These are phyloP conservation scores for Dendrothele bispora DNA, from an alignment of 768 basidiomycete species.

Conservation along the genomic window DNA sequence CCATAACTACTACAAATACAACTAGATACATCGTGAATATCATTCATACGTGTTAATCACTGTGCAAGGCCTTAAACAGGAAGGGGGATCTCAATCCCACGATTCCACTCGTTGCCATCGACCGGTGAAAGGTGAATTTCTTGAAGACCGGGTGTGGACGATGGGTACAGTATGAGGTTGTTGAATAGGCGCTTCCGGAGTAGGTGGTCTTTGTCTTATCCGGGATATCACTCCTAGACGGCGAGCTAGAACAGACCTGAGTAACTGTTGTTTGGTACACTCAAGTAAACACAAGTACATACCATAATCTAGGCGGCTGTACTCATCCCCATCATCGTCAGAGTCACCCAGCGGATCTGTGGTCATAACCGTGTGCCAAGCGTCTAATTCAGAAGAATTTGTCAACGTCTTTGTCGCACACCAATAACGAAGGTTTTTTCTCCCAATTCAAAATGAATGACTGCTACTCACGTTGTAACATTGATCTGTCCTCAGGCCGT, in stretches of 20 bases:
- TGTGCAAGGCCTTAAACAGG: background rate
- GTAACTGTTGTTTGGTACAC: no score
- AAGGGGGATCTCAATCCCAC: conserved; percentile 22
- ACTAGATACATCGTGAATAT: background rate
- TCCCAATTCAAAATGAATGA: conserved; percentile 6
- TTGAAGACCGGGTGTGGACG: background rate
- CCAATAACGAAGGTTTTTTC: no score
- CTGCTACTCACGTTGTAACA: conserved; percentile 44
- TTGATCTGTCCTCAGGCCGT: conserved; percentile 37
- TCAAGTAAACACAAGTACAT: conserved; percentile 23
- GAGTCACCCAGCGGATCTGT: conserved; percentile 71
- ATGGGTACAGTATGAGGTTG: conserved; percentile 15
- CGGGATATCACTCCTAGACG: conserved; percentile 54
- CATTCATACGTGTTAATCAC: background rate
- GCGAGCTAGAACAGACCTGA: conserved; percentile 33
- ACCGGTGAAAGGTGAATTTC: conserved; percentile 22
- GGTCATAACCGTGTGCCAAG: conserved; percentile 65
- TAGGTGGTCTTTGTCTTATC: conserved; percentile 49
- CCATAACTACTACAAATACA: no score
- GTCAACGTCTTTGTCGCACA: no score
- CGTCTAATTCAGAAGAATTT: conserved; percentile 46
- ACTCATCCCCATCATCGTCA: conserved; percentile 70
- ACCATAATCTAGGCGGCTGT: conserved; percentile 68
- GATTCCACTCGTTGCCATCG: conserved; percentile 38
- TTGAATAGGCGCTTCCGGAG: no score